Base-by-base conservation (phyloP, 306 rosid genomes). In the Dalbergia cochinchinensis region DNA sequence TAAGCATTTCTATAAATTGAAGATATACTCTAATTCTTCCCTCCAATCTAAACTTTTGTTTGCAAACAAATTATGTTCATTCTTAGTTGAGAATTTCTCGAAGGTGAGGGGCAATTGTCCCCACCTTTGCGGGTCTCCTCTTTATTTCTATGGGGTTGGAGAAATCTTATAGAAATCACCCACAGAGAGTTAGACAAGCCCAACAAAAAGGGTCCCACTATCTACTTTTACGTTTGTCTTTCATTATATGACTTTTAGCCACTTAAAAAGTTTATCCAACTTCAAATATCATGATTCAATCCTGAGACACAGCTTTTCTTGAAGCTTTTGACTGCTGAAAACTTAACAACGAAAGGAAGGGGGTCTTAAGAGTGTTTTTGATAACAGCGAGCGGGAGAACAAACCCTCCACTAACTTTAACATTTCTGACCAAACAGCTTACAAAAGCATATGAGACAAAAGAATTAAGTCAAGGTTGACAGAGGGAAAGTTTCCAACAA, bases 151-250 rank as follows among this genome's bases (percentile, higher is more conserved):
- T 64, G 85, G 44, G 80, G 89, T 89, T 88, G 93, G 90, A 86
- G 91, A 87, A 84, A 82, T 73, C 91, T 87, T 86, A 73, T 69
- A 76, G 78, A 59, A 59, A 83, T 85, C 82, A 62, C 55, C 83
- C 78, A 0, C 65, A 42, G 50, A 62, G 81, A 55, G 94, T 84
- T 86, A 80, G 92, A 90, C 91, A 84, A 68, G 57, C 55, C 87
- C 92, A 91, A 84, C 87, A 69, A 87, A 84, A 80, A 4, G 16
- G 94, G 89, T 65, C 96, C 99, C 92, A 77, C 89, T 11, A 22
- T 20, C 66, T 22, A 55, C 83, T 67, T 78, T 63, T 48, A 39
- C 54, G 5, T 22, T 50, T 45, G 78, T 77, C 60, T 67, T 69
- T 80, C 83, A 81, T 88, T 87, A 83, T 47, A 78, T 70, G 35